A percentile compares a stretch with the other conserved stretches of the same genome.
Conservation (phyloP, 495 filamentous ascomycete species). For the Trypethelium eluteriae region DNA sequence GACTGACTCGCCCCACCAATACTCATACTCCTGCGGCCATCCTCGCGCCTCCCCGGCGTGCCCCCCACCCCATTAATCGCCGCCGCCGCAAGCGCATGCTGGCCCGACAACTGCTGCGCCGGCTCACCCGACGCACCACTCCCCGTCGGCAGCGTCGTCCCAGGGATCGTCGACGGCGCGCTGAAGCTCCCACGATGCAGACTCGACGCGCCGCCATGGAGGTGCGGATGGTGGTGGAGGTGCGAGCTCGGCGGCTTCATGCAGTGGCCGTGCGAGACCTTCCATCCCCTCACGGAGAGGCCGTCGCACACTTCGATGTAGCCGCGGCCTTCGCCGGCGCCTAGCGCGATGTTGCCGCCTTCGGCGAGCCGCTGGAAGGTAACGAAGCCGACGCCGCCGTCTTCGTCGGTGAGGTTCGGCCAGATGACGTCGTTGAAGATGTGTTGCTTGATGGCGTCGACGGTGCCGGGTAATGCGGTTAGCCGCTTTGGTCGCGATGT, state of each 20-base stretch:
- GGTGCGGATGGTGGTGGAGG: too few relatives aligned
- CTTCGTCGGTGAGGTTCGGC: slow-evolving; percentile 95
- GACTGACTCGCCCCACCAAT: slow-evolving; percentile 14
- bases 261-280: slow-evolving; percentile 80
- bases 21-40: not conserved
- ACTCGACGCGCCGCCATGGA: not conserved
- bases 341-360: slow-evolving; percentile 74
- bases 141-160: not conserved
- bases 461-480: slow-evolving; percentile 75
- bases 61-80: not conserved
- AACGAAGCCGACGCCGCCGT: slow-evolving; percentile 83
- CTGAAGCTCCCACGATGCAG: not conserved
- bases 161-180: not conserved
- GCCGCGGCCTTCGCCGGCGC: slow-evolving; percentile 63
- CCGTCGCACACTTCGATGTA: slow-evolving; percentile 83
- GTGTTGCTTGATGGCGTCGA: slow-evolving; percentile 80
- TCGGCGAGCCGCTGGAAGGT: slow-evolving; percentile 83
- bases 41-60: not conserved
- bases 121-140: too few relatives aligned
- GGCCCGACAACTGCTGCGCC: not conserved
- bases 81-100: not conserved
- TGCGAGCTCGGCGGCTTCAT: slow-evolving; percentile 52
- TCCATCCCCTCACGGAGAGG: slow-evolving; percentile 66
- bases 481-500: slow-evolving; percentile 69
- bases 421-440: slow-evolving; percentile 98